Conservation (phyloP, 352 stramenopile genomes). For the Phytophthora kernoviae region DNA sequence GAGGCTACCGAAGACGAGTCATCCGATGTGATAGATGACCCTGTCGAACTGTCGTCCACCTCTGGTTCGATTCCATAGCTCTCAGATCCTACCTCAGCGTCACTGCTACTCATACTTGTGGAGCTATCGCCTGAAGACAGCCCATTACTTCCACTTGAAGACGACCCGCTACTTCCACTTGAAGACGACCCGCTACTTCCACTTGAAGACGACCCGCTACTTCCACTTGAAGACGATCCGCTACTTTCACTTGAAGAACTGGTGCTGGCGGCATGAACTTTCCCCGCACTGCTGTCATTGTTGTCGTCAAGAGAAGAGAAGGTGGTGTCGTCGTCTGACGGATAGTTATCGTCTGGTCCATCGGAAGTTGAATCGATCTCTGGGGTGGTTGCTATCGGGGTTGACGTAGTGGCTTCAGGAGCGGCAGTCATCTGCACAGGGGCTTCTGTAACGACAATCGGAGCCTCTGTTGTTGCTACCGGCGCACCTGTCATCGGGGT, state of each 20-base stretch:
- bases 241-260: constrained; percentile 6
- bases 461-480: constrained; percentile 29
- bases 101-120: background rate
- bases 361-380: constrained; percentile 1
- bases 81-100: constrained; percentile 7
- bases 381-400: background rate
- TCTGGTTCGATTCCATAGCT: constrained; percentile 10
- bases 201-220: background rate
- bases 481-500: constrained; percentile 39
- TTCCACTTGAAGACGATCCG: constrained; percentile 3
- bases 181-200: background rate
- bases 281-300: constrained; percentile 9
- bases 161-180: too few relatives aligned
- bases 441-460: background rate
- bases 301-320: constrained; percentile 12
- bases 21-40: background rate
- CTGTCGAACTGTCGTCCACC: constrained; percentile 6
- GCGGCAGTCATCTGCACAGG: constrained; percentile 1
- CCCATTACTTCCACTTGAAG: background rate
- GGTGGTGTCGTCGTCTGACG: constrained; percentile 2
- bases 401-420: constrained; percentile 1
- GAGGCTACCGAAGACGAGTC: background rate
- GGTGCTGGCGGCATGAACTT: constrained; percentile 11
- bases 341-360: constrained; percentile 6
- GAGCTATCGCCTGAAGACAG: background rate